phyloP scores from a whole-genome alignment of 768 basidiomycete genomes.

The Rhodotorula kratochvilovae region DNA sequence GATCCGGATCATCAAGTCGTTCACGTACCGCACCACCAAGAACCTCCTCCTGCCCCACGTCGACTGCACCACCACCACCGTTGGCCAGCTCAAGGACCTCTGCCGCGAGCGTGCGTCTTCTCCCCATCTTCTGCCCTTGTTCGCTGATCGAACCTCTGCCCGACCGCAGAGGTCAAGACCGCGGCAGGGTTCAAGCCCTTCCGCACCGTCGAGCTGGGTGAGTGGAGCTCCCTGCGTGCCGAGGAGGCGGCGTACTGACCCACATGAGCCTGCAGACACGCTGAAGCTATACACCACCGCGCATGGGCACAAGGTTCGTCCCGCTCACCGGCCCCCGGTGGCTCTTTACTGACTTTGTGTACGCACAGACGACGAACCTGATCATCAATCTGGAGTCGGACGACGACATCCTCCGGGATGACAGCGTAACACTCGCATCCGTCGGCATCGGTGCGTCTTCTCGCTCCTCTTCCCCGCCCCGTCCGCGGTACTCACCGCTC shows the following conservation, averaged over 20 bases:
- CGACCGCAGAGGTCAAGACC: constrained; percentile 61
- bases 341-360: not conserved
- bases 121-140: not conserved
- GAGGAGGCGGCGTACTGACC: not conserved
- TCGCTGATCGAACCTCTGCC: constrained; percentile 1
- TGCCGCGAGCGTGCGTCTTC: constrained; percentile 59
- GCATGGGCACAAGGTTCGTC: constrained; percentile 80
- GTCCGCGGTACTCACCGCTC: not conserved
- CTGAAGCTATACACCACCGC: constrained; percentile 90
- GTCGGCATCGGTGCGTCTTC: constrained; percentile 65
- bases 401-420: constrained; percentile 74
- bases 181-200: constrained; percentile 86
- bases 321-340: constrained; percentile 2
- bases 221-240: constrained; percentile 20
- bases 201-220: constrained; percentile 66
- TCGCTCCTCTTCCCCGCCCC: not conserved
- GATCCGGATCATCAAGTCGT: constrained; percentile 88
- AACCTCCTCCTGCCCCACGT: constrained; percentile 76
- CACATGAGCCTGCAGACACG: constrained; percentile 60
- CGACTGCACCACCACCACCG: constrained; percentile 73
- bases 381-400: constrained; percentile 98
- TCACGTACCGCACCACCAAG: constrained; percentile 83
- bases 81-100: constrained; percentile 69
- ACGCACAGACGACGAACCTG: constrained; percentile 77
- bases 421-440: constrained; percentile 60